Conservation (phyloP, 1,284 basidiomycete species). For the Papiliotrema nemorosa region DNA sequence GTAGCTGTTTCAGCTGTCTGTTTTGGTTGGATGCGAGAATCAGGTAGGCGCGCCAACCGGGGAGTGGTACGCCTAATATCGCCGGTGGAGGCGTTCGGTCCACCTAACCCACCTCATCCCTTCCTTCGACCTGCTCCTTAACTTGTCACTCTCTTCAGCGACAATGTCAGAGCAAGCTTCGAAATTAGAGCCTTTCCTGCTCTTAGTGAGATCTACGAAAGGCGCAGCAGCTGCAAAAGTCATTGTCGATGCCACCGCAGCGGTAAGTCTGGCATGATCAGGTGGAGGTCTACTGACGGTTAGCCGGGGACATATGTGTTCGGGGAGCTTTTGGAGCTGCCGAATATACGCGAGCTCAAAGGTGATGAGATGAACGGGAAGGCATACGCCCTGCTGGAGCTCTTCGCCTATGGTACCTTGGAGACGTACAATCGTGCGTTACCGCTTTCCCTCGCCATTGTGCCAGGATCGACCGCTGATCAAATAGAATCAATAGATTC, state of each 20-base stretch:
- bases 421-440: conserved; percentile 63
- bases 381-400: conserved; percentile 63
- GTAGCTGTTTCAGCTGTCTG: no score
- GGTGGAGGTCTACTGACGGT: neutral
- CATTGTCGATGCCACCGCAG: conserved; percentile 76
- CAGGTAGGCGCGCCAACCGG: no score
- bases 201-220: conserved; percentile 83
- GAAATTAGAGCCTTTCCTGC: conserved; percentile 72
- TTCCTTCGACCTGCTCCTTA: no score
- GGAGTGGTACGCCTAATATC: no score
- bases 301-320: conserved; percentile 83
- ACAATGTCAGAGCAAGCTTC: conserved; percentile 29
- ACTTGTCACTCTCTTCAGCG: conserved; percentile 1
- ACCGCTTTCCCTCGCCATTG: neutral
- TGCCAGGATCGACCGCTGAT: no score
- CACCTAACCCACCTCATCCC: no score
- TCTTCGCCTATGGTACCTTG: conserved; percentile 87
- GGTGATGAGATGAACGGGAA: conserved; percentile 61
- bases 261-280: conserved; percentile 44
- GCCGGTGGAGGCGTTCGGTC: no score
- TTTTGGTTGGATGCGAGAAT: no score
- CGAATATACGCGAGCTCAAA: conserved; percentile 76
- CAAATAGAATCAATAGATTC: conserved; percentile 12
- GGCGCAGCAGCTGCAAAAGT: conserved; percentile 88
- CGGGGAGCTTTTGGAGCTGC: conserved; percentile 74